Evolutionary conservation across 768 basidiomycete species (phyloP).

Genomic region (Neoboletus magnificus): DNA sequence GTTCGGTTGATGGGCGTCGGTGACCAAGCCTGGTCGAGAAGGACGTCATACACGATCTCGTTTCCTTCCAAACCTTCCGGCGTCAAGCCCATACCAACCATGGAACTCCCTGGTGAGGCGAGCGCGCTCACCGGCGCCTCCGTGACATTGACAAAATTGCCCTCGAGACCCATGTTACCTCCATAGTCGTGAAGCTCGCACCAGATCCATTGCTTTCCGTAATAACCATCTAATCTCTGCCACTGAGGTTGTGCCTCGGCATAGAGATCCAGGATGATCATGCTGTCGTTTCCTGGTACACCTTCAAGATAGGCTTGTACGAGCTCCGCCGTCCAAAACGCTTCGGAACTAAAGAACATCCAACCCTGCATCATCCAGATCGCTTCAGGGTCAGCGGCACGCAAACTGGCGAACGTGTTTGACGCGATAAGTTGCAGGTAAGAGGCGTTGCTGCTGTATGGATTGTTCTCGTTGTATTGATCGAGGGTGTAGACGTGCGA

Average conservation of each 20-base stretch:
- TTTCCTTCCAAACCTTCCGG: constrained; percentile 43
- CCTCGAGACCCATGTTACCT: constrained; percentile 37
- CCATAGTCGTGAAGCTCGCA: constrained; percentile 41
- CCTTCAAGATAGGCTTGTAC: constrained; percentile 40
- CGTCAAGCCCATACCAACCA: constrained; percentile 39
- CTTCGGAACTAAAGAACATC: constrained; percentile 36
- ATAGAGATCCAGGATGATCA: constrained; percentile 42
- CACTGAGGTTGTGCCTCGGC: constrained; percentile 41
- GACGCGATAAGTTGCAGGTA: constrained; percentile 35
- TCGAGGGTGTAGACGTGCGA: constrained; percentile 44
- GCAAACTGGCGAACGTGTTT: constrained; percentile 36
- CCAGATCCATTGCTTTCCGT: constrained; percentile 42
- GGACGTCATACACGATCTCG: constrained; percentile 40
- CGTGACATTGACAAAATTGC: constrained; percentile 36
- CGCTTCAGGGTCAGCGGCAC: constrained; percentile 38
- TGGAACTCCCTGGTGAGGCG: constrained; percentile 27
- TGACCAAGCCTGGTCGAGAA: constrained; percentile 43
- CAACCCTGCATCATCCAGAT: constrained; percentile 44
- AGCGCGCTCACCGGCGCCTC: constrained; percentile 33
- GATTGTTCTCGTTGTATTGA: constrained; percentile 43
- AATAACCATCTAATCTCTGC: constrained; percentile 38
- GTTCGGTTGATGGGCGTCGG: constrained; percentile 30
- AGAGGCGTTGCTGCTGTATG: constrained; percentile 30
- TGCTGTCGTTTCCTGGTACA: constrained; percentile 33
- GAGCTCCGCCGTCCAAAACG: constrained; percentile 40